Evolutionary conservation across 2,329 filamentous ascomycete species (phyloP).

Genomic region (Anisogramma anomala): DNA sequence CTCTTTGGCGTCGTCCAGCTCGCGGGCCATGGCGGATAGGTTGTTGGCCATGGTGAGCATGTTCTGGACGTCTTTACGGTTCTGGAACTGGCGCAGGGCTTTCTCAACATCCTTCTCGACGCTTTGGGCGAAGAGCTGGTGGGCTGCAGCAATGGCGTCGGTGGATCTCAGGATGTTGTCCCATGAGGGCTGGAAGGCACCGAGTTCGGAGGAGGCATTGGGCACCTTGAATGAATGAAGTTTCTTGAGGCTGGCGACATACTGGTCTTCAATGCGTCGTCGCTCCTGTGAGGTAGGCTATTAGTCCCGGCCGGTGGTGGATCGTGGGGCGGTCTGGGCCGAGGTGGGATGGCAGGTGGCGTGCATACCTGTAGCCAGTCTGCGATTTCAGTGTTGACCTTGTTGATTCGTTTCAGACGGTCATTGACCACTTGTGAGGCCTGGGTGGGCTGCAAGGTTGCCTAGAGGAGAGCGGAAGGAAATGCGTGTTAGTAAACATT

Average conservation of each 20-base stretch:
- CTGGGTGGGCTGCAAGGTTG: conserved; percentile 67
- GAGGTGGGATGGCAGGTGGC: too few species aligned
- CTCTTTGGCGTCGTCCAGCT: conserved; percentile 73
- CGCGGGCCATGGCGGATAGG: conserved; percentile 66
- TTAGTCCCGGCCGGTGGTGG: conserved; percentile 14
- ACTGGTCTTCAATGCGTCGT: conserved; percentile 80
- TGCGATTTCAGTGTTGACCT: conserved; percentile 80
- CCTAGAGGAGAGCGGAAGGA: conserved; percentile 37
- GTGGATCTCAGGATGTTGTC: conserved; percentile 71
- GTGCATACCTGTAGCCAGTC: conserved; percentile 83
- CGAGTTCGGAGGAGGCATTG: conserved; percentile 68
- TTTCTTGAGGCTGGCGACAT: conserved; percentile 71
- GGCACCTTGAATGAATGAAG: conserved; percentile 63
- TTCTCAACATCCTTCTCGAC: conserved; percentile 83
- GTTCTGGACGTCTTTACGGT: conserved; percentile 64
- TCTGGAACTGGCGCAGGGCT: conserved; percentile 65
- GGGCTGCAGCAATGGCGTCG: conserved; percentile 70
- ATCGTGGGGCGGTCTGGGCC: conserved; percentile 1
- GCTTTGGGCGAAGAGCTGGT: conserved; percentile 66
- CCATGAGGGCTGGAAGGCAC: conserved; percentile 86
- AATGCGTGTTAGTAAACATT: conserved; percentile 12
- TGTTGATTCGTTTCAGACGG: conserved; percentile 74
- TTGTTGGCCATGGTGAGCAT: conserved; percentile 76
- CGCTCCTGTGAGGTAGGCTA: conserved; percentile 56
- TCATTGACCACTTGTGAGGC: conserved; percentile 75